Evolutionary conservation across 2,329 filamentous ascomycete genomes (phyloP).

Genomic region (Fonsecaea multimorphosa): DNA sequence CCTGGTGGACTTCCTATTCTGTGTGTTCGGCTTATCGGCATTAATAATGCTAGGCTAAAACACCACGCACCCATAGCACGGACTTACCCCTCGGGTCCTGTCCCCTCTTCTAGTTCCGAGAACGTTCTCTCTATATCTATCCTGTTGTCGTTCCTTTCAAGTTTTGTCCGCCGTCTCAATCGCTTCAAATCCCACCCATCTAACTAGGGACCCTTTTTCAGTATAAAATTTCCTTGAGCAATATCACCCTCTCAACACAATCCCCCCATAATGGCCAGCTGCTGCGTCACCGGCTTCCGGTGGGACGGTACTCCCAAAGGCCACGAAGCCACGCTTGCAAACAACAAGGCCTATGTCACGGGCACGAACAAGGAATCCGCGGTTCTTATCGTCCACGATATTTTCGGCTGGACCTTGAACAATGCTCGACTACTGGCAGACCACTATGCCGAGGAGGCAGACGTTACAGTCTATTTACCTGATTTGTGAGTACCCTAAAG

Average conservation of each 20-base stretch:
- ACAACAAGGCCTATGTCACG: slow-evolving; percentile 47
- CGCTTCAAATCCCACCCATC: no score
- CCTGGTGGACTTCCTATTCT: background rate
- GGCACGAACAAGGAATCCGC: slow-evolving; percentile 46
- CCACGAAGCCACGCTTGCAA: slow-evolving; percentile 43
- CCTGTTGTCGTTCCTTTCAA: background rate
- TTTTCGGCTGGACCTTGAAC: slow-evolving; percentile 55
- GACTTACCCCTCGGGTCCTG: no score
- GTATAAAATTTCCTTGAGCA: background rate
- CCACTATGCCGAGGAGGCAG: slow-evolving; percentile 52
- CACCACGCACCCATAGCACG: no score
- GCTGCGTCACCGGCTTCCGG: slow-evolving; percentile 44
- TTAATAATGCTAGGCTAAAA: no score
- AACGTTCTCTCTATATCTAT: no score
- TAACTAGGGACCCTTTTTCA: no score
- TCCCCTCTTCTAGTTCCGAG: background rate
- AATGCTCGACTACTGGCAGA: slow-evolving; percentile 56
- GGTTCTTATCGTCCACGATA: slow-evolving; percentile 55
- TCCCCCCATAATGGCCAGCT: slow-evolving; percentile 2
- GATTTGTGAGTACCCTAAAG: slow-evolving; percentile 42
- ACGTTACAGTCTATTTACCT: slow-evolving; percentile 54
- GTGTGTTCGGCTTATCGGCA: no score
- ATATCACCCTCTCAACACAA: background rate
- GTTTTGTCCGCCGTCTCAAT: background rate
- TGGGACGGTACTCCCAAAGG: slow-evolving; percentile 52